Conservation (phyloP, 331 rosid species). For the Malus hybrid region DNA sequence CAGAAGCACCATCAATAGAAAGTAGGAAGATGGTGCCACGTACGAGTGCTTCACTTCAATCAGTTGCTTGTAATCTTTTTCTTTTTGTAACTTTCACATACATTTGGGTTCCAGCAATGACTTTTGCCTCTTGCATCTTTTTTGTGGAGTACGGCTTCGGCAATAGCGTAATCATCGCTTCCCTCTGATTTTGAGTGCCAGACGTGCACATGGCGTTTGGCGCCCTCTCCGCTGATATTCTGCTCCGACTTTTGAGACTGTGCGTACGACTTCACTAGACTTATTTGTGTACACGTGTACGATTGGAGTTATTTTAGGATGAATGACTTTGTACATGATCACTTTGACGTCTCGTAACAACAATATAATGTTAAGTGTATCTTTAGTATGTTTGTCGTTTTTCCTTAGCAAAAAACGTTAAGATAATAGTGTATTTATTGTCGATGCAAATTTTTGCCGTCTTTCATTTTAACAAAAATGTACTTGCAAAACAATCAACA, state of each 20-base stretch:
- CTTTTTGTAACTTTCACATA: neutral
- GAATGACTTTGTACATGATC: too few species aligned
- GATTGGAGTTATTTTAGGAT: neutral
- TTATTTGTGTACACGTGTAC: conserved; percentile 13
- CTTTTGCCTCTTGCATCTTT: neutral
- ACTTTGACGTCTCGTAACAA: too few species aligned
- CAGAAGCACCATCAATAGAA: neutral
- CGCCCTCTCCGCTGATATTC: neutral
- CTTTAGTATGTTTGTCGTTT: too few species aligned
- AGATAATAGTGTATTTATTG: too few species aligned
- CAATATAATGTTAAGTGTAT: too few species aligned
- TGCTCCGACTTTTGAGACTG: conserved; percentile 2
- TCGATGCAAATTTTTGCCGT: too few species aligned
- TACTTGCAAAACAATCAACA: too few species aligned
- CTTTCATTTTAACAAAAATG: too few species aligned
- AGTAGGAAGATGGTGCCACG: neutral
- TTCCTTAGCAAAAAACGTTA: too few species aligned
- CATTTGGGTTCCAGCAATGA: neutral
- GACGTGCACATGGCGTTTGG: conserved; percentile 14
- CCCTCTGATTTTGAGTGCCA: neutral
- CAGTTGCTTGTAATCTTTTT: neutral
- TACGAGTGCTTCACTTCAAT: neutral
- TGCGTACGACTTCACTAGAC: neutral
- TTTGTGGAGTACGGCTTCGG: conserved; percentile 14
- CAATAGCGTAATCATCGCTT: conserved; percentile 13